These are phyloP conservation scores for Cyberlindnera galapagoensis DNA, from an alignment of 805 yeast species.

Conservation along the genomic window DNA sequence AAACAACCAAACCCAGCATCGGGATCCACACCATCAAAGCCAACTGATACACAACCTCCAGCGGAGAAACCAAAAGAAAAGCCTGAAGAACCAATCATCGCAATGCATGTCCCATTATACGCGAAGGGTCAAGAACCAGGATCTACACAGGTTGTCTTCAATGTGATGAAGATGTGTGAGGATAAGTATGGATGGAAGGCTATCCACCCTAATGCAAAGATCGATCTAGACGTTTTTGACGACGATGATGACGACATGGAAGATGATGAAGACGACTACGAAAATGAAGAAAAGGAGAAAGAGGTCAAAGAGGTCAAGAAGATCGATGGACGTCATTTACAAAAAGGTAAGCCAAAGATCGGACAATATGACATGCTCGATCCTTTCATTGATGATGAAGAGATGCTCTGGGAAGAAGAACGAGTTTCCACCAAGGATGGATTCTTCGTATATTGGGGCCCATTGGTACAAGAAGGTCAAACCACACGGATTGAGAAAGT, in stretches of 20 bases:
- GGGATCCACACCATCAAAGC: too few species aligned
- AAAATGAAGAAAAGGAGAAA: constrained; percentile 26
- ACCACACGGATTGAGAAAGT: constrained; percentile 40
- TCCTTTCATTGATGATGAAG: constrained; percentile 95
- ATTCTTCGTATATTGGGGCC: constrained; percentile 92
- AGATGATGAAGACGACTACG: constrained; percentile 34
- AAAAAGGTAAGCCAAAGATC: constrained; percentile 60
- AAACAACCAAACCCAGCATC: background rate
- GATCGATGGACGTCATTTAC: constrained; percentile 38
- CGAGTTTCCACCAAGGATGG: constrained; percentile 92
- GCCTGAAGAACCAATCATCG: constrained; percentile 41
- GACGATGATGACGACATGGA: constrained; percentile 44
- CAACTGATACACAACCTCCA: background rate
- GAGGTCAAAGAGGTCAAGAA: constrained; percentile 23
- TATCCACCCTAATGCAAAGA: constrained; percentile 61
- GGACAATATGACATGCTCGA: constrained; percentile 91
- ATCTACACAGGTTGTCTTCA: constrained; percentile 58
- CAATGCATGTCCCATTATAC: constrained; percentile 46
- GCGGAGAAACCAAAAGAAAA: constrained; percentile 1
- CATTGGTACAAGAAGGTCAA: constrained; percentile 60
- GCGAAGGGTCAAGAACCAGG: constrained; percentile 48
- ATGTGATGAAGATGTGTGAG: constrained; percentile 69
- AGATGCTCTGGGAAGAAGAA: constrained; percentile 87
- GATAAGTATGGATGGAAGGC: constrained; percentile 78
- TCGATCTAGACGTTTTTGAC: constrained; percentile 46